phyloP scores from a whole-genome alignment of 805 yeast genomes.

The Zygotorulaspora sp. region DNA sequence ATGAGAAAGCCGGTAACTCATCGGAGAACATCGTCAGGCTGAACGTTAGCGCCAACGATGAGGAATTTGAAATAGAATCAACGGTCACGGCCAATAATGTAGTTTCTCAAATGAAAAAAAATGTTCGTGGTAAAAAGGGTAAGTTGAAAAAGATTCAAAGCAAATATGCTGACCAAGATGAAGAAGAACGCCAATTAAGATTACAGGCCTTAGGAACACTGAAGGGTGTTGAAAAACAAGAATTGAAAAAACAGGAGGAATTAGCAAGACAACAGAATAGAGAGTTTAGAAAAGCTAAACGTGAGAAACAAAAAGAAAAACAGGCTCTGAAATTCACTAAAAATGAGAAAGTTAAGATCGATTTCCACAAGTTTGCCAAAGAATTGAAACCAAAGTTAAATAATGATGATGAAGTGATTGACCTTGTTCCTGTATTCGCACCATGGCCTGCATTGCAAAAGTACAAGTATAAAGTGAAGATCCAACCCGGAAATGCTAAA shows the following conservation, averaged over 20 bases:
- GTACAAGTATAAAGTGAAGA: conserved; percentile 74
- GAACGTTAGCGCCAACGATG: background rate
- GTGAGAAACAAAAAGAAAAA: conserved; percentile 38
- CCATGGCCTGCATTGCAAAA: conserved; percentile 83
- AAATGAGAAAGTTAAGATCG: conserved; percentile 42
- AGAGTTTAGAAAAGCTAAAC: conserved; percentile 34
- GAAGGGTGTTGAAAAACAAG: conserved; percentile 47
- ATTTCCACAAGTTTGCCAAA: conserved; percentile 39
- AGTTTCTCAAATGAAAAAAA: conserved; percentile 35
- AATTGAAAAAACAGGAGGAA: conserved; percentile 36
- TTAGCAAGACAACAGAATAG: conserved; percentile 34
- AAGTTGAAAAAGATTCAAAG: conserved; percentile 75
- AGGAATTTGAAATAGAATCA: background rate
- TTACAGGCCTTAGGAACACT: conserved; percentile 83
- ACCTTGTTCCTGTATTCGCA: conserved; percentile 81
- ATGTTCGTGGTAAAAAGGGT: conserved; percentile 78
- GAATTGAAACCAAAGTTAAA: conserved; percentile 34
- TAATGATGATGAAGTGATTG: conserved; percentile 49
- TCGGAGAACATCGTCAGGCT: background rate
- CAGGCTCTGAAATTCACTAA: conserved; percentile 35
- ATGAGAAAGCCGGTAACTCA: conserved; percentile 1
- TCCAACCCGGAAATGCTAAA: conserved; percentile 73
- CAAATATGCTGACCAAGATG: conserved; percentile 90
- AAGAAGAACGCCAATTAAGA: conserved; percentile 69
- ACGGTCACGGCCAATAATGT: conserved; percentile 13